Conservation (phyloP, 2,329 filamentous ascomycete genomes). For the Beauveria sp. region DNA sequence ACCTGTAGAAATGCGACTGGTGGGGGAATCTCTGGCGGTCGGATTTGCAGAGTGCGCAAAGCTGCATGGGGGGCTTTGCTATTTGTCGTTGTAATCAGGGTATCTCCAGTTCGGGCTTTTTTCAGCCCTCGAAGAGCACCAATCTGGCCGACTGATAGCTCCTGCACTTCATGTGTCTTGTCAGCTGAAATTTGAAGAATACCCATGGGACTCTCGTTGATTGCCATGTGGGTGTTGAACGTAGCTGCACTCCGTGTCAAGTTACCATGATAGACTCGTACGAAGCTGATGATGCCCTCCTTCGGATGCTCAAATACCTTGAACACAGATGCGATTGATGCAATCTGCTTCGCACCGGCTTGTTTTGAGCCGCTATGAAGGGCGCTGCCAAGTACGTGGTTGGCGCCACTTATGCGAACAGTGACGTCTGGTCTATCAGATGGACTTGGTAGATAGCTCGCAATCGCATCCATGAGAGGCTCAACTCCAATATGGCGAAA, state of each 20-base stretch:
- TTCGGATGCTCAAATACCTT: constrained; percentile 88
- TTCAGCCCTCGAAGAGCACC: constrained; percentile 89
- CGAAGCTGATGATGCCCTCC: constrained; percentile 82
- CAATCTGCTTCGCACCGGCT: constrained; percentile 24
- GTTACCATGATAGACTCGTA: constrained; percentile 82
- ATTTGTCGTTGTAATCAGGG: constrained; percentile 65
- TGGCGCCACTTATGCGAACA: constrained; percentile 59
- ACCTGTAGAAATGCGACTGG: constrained; percentile 96
- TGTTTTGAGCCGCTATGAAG: constrained; percentile 32
- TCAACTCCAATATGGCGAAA: constrained; percentile 93
- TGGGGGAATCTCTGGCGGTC: constrained; percentile 81
- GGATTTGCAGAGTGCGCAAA: constrained; percentile 69
- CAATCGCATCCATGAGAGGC: constrained; percentile 79
- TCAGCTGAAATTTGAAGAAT: constrained; percentile 86
- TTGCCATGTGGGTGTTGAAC: constrained; percentile 79
- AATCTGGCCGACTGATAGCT: constrained; percentile 80
- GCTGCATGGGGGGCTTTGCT: constrained; percentile 56
- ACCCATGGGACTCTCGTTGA: constrained; percentile 72
- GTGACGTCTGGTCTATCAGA: constrained; percentile 71
- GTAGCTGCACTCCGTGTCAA: constrained; percentile 66
- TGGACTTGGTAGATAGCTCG: constrained; percentile 80
- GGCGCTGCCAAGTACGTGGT: constrained; percentile 27
- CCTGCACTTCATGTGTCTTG: constrained; percentile 75
- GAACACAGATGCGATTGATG: constrained; percentile 65
- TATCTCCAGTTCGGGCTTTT: constrained; percentile 88